Base-by-base conservation (phyloP, 352 stramenopile genomes). In the Globisporangium nagaii region DNA sequence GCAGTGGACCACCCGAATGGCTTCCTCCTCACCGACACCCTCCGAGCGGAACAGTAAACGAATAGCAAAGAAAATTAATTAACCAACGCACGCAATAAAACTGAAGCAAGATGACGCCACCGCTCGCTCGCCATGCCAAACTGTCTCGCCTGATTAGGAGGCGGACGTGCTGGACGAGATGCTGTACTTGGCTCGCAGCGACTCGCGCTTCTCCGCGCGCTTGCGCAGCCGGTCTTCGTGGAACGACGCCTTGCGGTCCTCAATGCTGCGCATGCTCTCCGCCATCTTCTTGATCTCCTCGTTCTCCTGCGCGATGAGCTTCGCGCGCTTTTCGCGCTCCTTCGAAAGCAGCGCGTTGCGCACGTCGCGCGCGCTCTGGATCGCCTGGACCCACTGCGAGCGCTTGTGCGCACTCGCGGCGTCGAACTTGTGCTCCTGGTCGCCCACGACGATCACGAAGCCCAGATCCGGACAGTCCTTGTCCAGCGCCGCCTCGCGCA, bases 151-250 rank as follows among this genome's bases (percentile, higher is more conserved):
- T 34, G 20, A 9, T 35, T 53, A 60, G 28, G 44, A 43, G 20
- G 53, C 42, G 2, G 53, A 53, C 27, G 53, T 60, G 43, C 24
- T 63, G 15, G 66, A 65, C 39, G 73, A 56, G 37, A 88, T 59
- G 36, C 86, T 66, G 64, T 90, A 90, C 67, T 90, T 90, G 57
- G 70, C 66, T 43, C 79, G 79, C 59, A 90, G 57, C 55, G 75
- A 61, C 60, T 88, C 79, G 42, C 79, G 74, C 53, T 77, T 76
- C 62, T 79, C 71, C 4, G 73, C 76, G 5, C 77, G 74, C 42
- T 72, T 78, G 17, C 66, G 70, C 45, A 88, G 48, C 3, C 76
- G 76, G 25, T 88, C 76, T 63, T 90, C 66, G 19, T 88, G 79
- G 58, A 90, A 90, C 30, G 73, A 83, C 12, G 66, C 65, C 46